Conservation (phyloP, 768 basidiomycete species). For the Leucogyrophana mollusca region DNA sequence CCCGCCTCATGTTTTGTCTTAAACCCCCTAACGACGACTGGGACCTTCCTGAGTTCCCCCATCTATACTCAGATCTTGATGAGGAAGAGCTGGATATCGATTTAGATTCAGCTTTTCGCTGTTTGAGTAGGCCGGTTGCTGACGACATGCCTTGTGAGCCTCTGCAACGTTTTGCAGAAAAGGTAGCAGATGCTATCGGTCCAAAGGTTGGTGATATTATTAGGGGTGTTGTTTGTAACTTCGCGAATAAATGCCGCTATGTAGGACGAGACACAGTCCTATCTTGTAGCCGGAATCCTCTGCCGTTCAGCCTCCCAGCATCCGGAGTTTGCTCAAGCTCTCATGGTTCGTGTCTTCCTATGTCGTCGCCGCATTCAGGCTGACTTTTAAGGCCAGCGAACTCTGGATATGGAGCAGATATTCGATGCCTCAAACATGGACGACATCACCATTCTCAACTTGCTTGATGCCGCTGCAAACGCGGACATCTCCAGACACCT, state of each 20-base stretch:
- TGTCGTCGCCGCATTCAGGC: neutral
- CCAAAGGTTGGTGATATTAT: constrained; percentile 46
- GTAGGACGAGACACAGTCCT: constrained; percentile 56
- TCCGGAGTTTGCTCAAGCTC: constrained; percentile 38
- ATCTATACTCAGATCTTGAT: constrained; percentile 62
- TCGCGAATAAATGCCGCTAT: constrained; percentile 7
- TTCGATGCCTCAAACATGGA: constrained; percentile 56
- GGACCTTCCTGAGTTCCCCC: constrained; percentile 73
- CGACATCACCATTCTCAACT: constrained; percentile 45
- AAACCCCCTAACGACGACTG: constrained; percentile 80
- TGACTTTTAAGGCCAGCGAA: constrained; percentile 40
- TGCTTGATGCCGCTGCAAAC: constrained; percentile 68
- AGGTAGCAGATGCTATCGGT: constrained; percentile 52
- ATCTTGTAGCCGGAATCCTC: constrained; percentile 60
- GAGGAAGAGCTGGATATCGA: constrained; percentile 51
- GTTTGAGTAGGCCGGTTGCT: constrained; percentile 55
- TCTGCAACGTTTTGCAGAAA: constrained; percentile 54
- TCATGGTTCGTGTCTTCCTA: constrained; percentile 39
- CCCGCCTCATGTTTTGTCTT: constrained; percentile 75
- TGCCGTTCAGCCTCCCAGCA: constrained; percentile 66
- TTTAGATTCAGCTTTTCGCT: constrained; percentile 54
- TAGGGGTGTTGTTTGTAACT: neutral
- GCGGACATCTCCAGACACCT: constrained; percentile 60
- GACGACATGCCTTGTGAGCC: constrained; percentile 52
- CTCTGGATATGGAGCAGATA: constrained; percentile 51